These are phyloP conservation scores for Penicillium cinerascens DNA, from an alignment of 495 filamentous ascomycete species.

Conservation along the genomic window DNA sequence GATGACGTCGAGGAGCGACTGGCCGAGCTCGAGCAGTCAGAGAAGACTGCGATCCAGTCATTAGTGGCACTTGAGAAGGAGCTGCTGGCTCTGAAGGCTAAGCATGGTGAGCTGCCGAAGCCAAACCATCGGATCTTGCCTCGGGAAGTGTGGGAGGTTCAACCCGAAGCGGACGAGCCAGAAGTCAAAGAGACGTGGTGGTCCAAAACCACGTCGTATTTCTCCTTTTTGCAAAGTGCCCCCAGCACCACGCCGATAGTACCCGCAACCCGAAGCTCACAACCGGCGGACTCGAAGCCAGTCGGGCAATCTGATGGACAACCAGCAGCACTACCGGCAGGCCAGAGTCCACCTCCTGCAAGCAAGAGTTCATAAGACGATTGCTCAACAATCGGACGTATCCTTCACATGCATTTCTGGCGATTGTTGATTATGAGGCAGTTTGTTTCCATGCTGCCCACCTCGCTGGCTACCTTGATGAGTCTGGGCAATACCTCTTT, in stretches of 20 bases:
- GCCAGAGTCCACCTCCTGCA: neutral
- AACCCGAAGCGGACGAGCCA: constrained; percentile 30
- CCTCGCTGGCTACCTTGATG: neutral
- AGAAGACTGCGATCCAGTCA: constrained; percentile 54
- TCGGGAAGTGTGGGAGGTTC: constrained; percentile 43
- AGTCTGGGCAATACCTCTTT: neutral
- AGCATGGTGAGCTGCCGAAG: constrained; percentile 31
- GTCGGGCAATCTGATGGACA: neutral
- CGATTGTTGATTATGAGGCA: neutral
- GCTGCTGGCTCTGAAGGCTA: constrained; percentile 53
- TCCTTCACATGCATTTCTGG: neutral
- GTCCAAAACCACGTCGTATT: constrained; percentile 31
- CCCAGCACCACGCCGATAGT: neutral
- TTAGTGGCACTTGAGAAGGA: constrained; percentile 68
- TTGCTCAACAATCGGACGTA: neutral
- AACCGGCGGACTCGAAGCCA: neutral
- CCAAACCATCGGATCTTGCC: constrained; percentile 39
- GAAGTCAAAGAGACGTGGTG: constrained; percentile 29
- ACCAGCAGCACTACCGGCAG: neutral
- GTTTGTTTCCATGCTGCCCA: neutral
- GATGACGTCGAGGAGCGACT: constrained; percentile 71
- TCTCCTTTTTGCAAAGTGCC: constrained; percentile 21
- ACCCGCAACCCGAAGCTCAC: neutral
- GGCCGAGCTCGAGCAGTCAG: constrained; percentile 60
- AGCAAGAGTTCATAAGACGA: neutral